Percentiles rank a stretch among this genome's conserved stretches.
Evolutionary conservation across 257 asterid genomes (phyloP).

Genomic region (Penstemon newberryi): DNA sequence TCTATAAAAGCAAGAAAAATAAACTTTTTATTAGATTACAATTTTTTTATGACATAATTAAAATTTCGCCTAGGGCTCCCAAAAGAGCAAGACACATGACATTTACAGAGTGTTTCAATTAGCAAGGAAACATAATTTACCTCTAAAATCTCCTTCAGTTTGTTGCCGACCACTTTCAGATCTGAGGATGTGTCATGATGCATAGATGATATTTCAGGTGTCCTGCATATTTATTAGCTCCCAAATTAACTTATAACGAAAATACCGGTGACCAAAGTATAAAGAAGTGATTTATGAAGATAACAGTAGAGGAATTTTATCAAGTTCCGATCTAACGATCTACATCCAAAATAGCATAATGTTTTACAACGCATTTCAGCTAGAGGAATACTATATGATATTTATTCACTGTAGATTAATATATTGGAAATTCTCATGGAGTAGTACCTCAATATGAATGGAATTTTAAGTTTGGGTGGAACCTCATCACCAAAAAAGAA

Average conservation of each 20-base stretch:
- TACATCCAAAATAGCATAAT: neutral
- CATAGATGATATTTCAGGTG: conserved; percentile 88
- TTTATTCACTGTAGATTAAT: neutral
- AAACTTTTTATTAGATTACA: too few relatives aligned
- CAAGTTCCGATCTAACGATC: neutral
- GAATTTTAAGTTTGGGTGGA: conserved; percentile 63
- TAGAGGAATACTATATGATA: neutral
- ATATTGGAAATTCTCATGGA: neutral
- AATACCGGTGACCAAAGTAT: neutral
- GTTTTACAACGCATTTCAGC: neutral
- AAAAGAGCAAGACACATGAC: too few relatives aligned
- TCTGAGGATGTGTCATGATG: conserved; percentile 74
- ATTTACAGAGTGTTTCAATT: neutral
- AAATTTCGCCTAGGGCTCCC: too few relatives aligned
- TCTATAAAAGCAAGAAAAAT: too few relatives aligned
- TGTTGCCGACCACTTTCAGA: conserved; percentile 59
- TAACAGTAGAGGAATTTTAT: too few relatives aligned
- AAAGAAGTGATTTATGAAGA: neutral
- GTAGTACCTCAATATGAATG: conserved; percentile 59
- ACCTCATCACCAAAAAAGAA: conserved; percentile 78
- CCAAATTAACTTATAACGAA: neutral
- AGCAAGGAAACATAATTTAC: conserved; percentile 32
- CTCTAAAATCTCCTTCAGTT: conserved; percentile 63
- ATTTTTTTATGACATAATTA: too few relatives aligned
- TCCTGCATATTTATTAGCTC: conserved; percentile 44